Evolutionary conservation across 768 basidiomycete species (phyloP), one percentile per base, ranked within the genome.

Genomic region (Grammothele lineata): DNA sequence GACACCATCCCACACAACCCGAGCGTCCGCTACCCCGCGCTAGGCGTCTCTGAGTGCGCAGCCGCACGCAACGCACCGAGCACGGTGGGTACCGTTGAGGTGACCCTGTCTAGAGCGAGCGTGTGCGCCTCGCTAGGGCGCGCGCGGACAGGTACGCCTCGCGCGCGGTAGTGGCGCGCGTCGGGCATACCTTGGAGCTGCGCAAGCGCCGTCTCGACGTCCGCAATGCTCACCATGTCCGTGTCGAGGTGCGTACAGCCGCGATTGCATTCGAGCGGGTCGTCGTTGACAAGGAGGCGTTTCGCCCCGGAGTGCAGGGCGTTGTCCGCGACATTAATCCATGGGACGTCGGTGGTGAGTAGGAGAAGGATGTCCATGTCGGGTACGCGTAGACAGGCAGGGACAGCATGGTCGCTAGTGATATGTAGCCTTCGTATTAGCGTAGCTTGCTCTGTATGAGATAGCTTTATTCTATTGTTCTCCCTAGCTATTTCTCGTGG

Each of bases 261-360:
- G 6, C 66, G 58, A 2, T 52, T 51, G 34, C 73, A 67, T 62
- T 76, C 80, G 5, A 88, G 68, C 1, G 83, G 82, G 48, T 87
- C 82, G 17, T 73, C 66, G 56, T 85, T 83, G 14, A 87, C 57
- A 15, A 85, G 65, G 54, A 83, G 85, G 1, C 85, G 70, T 22
- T 70, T 65, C 0, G 82, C 75, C 3, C 64, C 60, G 0, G 62
- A 50, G 3, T 30, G 56, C 0, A 83, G 81, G 3, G 61, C 61
- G 43, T 59, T 66, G 26, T 73, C 72, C 43, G 74, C 69, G 37
- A 58, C 66, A 1, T 78, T 72, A 21, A 83, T 77, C 81, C 84
- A 87, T 0, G 85, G 81, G 0, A 85, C 65, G 50, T 83, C 82
- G 7, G 70, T 71, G 47, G 87, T 85, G n/a, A 88, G 49, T 14